Evolutionary conservation across 2,329 filamentous ascomycete genomes (phyloP), one percentile per base, ranked within the genome.

Genomic region (Sclerotinia subarctica): DNA sequence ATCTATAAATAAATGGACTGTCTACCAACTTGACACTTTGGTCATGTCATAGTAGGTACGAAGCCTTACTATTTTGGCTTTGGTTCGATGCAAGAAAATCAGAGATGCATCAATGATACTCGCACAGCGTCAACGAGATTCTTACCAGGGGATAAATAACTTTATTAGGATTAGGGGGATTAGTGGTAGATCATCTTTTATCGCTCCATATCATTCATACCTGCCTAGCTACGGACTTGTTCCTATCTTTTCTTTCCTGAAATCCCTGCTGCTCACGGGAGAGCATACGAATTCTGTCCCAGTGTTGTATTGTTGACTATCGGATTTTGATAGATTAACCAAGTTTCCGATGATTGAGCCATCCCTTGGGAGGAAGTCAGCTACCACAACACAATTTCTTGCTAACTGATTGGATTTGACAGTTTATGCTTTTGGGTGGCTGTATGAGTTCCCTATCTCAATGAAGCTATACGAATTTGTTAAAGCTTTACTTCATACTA

Each of bases 251-350:
- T 46, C 52, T 24, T 51, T 24, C 19, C 11, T 29, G 4, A 17
- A 5, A 57, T 42, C 54, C 54, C 35, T 57, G 54, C 35, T 26
- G 54, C 32, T n/a, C 10, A 44, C 35, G 54, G 38, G 26, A 57
- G 54, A 42, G 54, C 54, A 57, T 57, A 57, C 54, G 54, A 57
- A 57, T 57, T 42, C 35, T 42, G 54, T 42, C 54, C 32, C 35
- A 26, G 26, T 57, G 21, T 42, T 42, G 54, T 57, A 19, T 26
- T n/a, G 35, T 24, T 44, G 35, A n/a, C n/a, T 21, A 38, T 15
- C 53, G 53, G 53, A 42, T 38, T 35, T 13, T 15, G 38, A 42
- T 42, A 13, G 38, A 42, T 42, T 26, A 26, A 42, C 3, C 15
- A 26, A 19, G 35, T 57, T 57, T 57, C 54, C 54, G 54, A 57